Base-by-base conservation (phyloP, 2,329 filamentous ascomycete genomes). In the Phialophora chinensis region DNA sequence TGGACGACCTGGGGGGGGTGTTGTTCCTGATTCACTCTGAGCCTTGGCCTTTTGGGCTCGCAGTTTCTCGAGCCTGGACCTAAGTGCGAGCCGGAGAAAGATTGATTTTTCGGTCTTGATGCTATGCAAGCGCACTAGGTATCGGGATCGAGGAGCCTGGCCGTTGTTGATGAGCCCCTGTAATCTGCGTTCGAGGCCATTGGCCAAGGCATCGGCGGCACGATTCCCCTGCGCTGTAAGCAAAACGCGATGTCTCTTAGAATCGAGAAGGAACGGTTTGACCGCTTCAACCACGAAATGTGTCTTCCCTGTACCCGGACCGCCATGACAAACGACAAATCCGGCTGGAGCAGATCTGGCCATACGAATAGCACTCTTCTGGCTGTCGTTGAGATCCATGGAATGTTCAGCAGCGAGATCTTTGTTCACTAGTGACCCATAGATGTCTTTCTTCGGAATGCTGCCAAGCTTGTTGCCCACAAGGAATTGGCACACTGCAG, bases 271-370 rank as follows among this genome's bases (percentile, higher is more conserved):
- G 33, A 64, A 67, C 5, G 65, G 65, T 11, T 31, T 60, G 11
- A 63, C 35, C 5, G 65, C 65, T 49, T 67, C 25, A 5, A 67
- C 33, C 14, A 64, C 49, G 29, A 67, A 67, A 42, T 67, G 65
- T 1, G 65, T 67, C 42, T 67, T 67, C 4, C 65, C 60, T 1
- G 65, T 63, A 14, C 65, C 65, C 5, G 65, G 65, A 4, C 65
- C 61, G 49, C 65, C 65, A 44, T 67, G 65, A 20, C 60, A 60
- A 8, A 67, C 31, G 53, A 67, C 33, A 55, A 67, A 57, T 20
- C 65, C 60, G 4, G 44, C 65, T 20, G 65, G 65, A 38, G 65
- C 65, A n/a, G 35, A 17, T 14, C 50, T 33, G 4, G 33, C 65
- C 23, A 63, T 25, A 4, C 38, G 25, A 23, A 63, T 67, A 25